phyloP scores from a whole-genome alignment of 169 alveolate genomes.

The Plasmodium cynomolgi region DNA sequence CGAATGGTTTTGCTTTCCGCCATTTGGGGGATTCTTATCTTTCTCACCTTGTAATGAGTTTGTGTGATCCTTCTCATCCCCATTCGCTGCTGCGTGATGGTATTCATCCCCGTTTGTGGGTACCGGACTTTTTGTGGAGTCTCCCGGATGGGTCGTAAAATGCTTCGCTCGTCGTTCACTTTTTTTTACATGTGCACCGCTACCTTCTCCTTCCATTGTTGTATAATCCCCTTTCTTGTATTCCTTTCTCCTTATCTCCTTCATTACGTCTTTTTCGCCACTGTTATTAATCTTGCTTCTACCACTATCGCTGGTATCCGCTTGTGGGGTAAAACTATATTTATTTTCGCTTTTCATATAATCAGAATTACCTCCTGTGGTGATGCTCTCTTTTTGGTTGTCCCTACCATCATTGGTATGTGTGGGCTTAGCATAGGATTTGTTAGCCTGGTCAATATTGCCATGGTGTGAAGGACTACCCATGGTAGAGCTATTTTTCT shows the following conservation, averaged over 20 bases:
- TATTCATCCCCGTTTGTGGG: neutral
- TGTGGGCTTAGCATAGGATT: neutral
- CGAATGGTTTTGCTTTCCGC: neutral
- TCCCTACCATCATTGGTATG: neutral
- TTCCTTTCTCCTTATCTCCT: neutral
- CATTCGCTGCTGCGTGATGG: neutral
- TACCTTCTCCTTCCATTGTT: neutral
- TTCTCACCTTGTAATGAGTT: neutral
- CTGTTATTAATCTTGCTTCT: neutral
- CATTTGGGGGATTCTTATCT: neutral
- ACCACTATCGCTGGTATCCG: neutral
- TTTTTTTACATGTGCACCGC: neutral
- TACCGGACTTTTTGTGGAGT: neutral
- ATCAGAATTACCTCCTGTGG: neutral
- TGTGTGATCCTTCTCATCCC: neutral
- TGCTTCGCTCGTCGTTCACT: neutral
- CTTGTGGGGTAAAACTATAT: neutral
- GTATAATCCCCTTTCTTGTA: neutral
- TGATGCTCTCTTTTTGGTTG: neutral
- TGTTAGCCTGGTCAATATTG: neutral
- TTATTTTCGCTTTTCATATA: neutral
- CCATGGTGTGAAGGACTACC: neutral
- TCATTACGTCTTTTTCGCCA: constrained; percentile 4
- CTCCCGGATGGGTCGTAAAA: neutral
- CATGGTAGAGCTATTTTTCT: neutral